Conservation (phyloP, 148 eudicot species). For the Silene uniflora region DNA sequence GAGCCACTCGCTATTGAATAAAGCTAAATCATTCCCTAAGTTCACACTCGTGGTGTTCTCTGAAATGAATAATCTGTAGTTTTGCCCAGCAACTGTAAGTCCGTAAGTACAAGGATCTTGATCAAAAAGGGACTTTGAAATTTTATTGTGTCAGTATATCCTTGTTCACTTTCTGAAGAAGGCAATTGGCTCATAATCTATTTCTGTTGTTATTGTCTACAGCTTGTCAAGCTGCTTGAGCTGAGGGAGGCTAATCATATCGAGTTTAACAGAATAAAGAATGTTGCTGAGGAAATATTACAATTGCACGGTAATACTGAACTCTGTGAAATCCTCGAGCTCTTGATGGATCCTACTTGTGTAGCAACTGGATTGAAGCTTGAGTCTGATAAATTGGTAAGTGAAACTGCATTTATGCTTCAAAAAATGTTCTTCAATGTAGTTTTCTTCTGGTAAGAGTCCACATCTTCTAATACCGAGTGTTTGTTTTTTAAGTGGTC, state of each 20-base stretch:
- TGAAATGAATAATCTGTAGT: too few relatives aligned
- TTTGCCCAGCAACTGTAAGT: too few relatives aligned
- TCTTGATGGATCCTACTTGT: constrained; percentile 87
- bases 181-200: not conserved
- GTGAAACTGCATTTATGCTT: constrained; percentile 27
- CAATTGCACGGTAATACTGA: constrained; percentile 59
- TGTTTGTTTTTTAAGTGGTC: not conserved
- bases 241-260: constrained; percentile 95
- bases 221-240: constrained; percentile 98
- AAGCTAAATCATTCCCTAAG: too few relatives aligned
- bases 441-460: not conserved
- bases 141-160: not conserved
- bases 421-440: not conserved
- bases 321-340: constrained; percentile 60
- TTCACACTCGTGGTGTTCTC: too few relatives aligned
- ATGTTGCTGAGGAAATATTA: constrained; percentile 68
- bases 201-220: constrained; percentile 32
- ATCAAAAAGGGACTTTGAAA: too few relatives aligned
- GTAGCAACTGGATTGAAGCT: constrained; percentile 88
- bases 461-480: not conserved
- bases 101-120: too few relatives aligned
- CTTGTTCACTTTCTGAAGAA: not conserved
- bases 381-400: constrained; percentile 71
- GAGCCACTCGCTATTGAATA: too few relatives aligned
- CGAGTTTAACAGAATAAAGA: constrained; percentile 88